Evolutionary conservation across 805 yeast genomes (phyloP).

Genomic region (Lachancea thermotolerans): DNA sequence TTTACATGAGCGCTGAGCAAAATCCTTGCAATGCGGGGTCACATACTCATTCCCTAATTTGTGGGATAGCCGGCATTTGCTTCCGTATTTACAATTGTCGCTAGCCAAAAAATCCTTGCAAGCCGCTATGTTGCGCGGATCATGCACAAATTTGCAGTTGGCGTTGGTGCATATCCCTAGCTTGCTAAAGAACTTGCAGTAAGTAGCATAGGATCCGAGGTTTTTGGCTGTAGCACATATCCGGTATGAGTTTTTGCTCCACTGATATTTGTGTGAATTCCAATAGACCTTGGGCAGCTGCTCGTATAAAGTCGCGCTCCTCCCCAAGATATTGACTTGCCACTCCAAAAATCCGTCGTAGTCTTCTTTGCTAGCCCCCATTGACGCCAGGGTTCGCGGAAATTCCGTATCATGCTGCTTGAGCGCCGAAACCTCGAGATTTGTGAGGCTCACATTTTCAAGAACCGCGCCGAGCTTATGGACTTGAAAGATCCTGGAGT

Average conservation of each 20-base stretch:
- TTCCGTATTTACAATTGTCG: conserved; percentile 8
- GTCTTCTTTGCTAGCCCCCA: neutral
- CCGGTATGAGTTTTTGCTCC: neutral
- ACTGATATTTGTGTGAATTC: conserved; percentile 3
- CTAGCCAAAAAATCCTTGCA: conserved; percentile 3
- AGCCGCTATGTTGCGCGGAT: conserved; percentile 6
- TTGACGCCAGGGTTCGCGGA: neutral
- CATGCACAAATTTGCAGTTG: conserved; percentile 9
- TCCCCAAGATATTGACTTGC: conserved; percentile 1
- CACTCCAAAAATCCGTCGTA: conserved; percentile 3
- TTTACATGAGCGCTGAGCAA: conserved; percentile 1
- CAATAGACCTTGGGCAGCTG: conserved; percentile 5
- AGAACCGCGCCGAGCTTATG: conserved; percentile 3
- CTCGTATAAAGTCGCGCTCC: neutral
- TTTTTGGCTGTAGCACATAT: neutral
- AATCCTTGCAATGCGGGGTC: conserved; percentile 5
- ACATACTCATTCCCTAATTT: conserved; percentile 4
- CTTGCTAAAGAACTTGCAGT: conserved; percentile 9
- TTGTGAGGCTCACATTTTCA: conserved; percentile 5
- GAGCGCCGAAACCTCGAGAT: neutral
- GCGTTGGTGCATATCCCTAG: conserved; percentile 8
- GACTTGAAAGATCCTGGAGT: conserved; percentile 6
- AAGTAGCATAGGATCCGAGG: conserved; percentile 1
- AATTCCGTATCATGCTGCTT: neutral
- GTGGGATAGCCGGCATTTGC: conserved; percentile 9